These are phyloP conservation scores for Xylariaceae sp. DNA, from an alignment of 2,329 filamentous ascomycete species.

Conservation along the genomic window DNA sequence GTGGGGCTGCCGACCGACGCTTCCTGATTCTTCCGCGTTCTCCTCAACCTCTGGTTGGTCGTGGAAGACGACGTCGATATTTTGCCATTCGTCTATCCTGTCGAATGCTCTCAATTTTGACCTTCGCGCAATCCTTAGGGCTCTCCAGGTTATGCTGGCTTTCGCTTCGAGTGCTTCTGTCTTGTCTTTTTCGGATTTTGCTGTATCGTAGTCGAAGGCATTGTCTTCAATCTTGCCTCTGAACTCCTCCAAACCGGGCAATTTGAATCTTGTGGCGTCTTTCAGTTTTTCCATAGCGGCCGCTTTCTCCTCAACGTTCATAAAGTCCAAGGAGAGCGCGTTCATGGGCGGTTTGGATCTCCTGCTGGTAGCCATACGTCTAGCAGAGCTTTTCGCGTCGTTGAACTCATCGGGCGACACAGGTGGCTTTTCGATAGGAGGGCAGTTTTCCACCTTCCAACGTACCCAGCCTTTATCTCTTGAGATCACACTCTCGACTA, in stretches of 20 bases:
- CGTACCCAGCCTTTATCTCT: conserved; percentile 98
- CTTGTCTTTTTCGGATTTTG: conserved; percentile 53
- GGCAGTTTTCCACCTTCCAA: conserved; percentile 95
- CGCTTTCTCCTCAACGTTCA: conserved; percentile 57
- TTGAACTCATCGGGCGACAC: conserved; percentile 63
- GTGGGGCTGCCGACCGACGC: conserved; percentile 29
- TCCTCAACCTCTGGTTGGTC: conserved; percentile 29
- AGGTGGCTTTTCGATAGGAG: conserved; percentile 70
- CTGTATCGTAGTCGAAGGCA: conserved; percentile 82
- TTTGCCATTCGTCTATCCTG: conserved; percentile 76
- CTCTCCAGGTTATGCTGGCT: conserved; percentile 84
- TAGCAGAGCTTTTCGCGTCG: conserved; percentile 58
- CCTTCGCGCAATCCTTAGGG: conserved; percentile 70
- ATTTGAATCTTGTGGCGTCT: conserved; percentile 52
- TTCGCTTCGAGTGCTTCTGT: conserved; percentile 58
- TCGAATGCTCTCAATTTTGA: conserved; percentile 73
- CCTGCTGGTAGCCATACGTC: conserved; percentile 62
- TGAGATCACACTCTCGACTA: conserved; percentile 92
- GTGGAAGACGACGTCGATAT: conserved; percentile 52
- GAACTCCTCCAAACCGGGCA: conserved; percentile 65
- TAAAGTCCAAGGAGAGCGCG: conserved; percentile 69
- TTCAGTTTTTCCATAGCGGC: conserved; percentile 64
- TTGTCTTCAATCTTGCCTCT: conserved; percentile 67
- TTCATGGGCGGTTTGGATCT: conserved; percentile 63
- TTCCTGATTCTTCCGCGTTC: conserved; percentile 27